Conservation (phyloP, 2,329 filamentous ascomycete species). For the Acrodontium crateriforme region DNA sequence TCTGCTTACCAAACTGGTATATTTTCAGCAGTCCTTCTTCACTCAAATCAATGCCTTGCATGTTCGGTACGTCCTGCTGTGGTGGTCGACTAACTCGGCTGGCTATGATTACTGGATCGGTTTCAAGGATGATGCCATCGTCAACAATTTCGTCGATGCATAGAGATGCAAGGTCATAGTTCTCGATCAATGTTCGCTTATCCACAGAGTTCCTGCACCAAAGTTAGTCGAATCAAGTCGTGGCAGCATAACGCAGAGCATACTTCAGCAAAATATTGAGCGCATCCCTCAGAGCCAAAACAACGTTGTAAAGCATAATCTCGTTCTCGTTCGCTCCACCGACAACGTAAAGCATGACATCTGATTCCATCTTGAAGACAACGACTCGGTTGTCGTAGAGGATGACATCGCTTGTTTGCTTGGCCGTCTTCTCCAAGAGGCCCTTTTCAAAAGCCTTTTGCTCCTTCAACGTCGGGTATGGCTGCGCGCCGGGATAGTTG, state of each 20-base stretch:
- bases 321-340: conserved; percentile 91
- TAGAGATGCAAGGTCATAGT: conserved; percentile 90
- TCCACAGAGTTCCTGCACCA: conserved; percentile 71
- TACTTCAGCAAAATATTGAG: conserved; percentile 88
- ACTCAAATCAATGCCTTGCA: conserved; percentile 88
- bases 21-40: conserved; percentile 91
- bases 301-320: conserved; percentile 82
- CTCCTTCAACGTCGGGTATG: conserved; percentile 79
- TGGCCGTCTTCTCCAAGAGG: conserved; percentile 85
- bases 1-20: conserved; percentile 85
- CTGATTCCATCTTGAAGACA: conserved; percentile 94
- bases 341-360: conserved; percentile 92
- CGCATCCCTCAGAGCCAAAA: conserved; percentile 79
- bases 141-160: conserved; percentile 92
- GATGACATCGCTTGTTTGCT: conserved; percentile 91
- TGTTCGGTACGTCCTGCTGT: conserved; percentile 69
- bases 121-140: conserved; percentile 93
- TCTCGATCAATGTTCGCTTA: conserved; percentile 95
- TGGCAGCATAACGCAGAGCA: conserved; percentile 17
- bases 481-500: conserved; percentile 52
- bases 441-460: conserved; percentile 97
- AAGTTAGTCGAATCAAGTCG: conserved; percentile 6
- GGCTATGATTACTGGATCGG: conserved; percentile 85
- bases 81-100: conserved; percentile 87
- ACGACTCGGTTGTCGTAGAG: conserved; percentile 94